A percentile compares a stretch with the other conserved stretches of the same genome.
phyloP scores from a whole-genome alignment of 2,329 filamentous ascomycete genomes.

The Fusarium marasasianum region DNA sequence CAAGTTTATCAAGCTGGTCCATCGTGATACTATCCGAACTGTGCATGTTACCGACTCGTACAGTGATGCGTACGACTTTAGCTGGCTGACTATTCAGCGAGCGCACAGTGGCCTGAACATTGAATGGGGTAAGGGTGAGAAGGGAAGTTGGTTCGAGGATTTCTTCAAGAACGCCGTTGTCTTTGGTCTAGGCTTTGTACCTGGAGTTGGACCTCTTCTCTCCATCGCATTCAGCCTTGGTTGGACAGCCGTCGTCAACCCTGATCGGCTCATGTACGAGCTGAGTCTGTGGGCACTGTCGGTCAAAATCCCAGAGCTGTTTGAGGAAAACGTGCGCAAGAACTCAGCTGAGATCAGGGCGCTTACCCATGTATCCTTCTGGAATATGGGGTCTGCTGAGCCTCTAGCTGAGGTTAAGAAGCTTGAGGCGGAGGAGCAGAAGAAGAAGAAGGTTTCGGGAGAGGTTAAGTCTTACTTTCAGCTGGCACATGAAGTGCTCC shows the following conservation, averaged over 20 bases:
- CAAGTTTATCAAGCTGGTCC: neutral
- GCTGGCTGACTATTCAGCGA: neutral
- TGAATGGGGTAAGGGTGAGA: neutral
- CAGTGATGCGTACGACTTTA: neutral
- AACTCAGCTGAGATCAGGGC: neutral
- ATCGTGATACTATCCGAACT: neutral
- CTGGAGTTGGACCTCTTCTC: rapidly evolving
- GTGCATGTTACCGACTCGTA: neutral
- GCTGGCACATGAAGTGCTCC: neutral
- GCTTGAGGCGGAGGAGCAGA: neutral
- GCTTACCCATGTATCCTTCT: rapidly evolving
- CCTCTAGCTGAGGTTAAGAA: neutral
- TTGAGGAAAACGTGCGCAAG: neutral
- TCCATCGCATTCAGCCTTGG: neutral
- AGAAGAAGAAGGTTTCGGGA: neutral
- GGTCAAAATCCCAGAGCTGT: neutral
- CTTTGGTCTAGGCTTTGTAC: neutral
- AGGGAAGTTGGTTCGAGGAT: neutral
- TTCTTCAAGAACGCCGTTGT: neutral
- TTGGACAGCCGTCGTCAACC: neutral
- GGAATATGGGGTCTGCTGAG: neutral
- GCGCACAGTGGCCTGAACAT: neutral
- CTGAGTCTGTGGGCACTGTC: neutral
- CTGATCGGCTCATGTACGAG: neutral
- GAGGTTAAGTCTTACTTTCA: neutral